Base-by-base conservation (phyloP, 2,329 filamentous ascomycete genomes). In the Colletotrichum plurivorum region DNA sequence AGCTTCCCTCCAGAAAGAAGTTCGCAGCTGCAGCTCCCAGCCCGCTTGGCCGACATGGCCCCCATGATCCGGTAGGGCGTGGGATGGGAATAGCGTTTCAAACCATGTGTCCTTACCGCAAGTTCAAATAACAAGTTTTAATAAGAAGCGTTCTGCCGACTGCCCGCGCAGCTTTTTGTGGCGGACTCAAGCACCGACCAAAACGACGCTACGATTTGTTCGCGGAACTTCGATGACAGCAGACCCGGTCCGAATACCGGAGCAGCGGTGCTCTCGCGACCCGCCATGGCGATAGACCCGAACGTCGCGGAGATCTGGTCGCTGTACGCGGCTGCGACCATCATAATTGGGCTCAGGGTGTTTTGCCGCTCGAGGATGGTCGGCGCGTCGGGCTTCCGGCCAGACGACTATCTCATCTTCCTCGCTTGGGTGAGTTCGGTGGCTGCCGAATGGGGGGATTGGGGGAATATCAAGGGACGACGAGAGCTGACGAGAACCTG, bases 241-340 rank as follows among this genome's bases (percentile, higher is more conserved):
- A 15, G 16, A 5, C 5, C 36, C 5, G 13, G 18, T 18, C 18
- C n/a, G 25, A 10, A 25, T 10, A 22, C 13, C 22, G 39, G 51
- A 51, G 36, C 64, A 31, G 31, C 31, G 31, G 7, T 16, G 18
- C 36, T 45, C 64, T 63, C 52, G 36, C 36, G 52, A 57, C 18
- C 15, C 45, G 46, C 13, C 20, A 68, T 68, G 60, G 46, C 48
- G 27, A 59, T 68, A 39, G 49, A 68, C 41, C 53, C 65, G 18
- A 49, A 12, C 5, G 56, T 78, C 16, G 74, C 75, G 2, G 79
- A 81, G 59, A 79, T 79, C 74, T 82, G 79, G 80, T 71, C 75
- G 54, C 74, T 82, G n/a, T 82, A 77, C 65, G 58, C 71, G 5
- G 53, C 80, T 4, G 80, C 79, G 1, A 75, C 73, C 18, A 15